Conservation (phyloP, 495 filamentous ascomycete species). For the Penicillium roqueforti region DNA sequence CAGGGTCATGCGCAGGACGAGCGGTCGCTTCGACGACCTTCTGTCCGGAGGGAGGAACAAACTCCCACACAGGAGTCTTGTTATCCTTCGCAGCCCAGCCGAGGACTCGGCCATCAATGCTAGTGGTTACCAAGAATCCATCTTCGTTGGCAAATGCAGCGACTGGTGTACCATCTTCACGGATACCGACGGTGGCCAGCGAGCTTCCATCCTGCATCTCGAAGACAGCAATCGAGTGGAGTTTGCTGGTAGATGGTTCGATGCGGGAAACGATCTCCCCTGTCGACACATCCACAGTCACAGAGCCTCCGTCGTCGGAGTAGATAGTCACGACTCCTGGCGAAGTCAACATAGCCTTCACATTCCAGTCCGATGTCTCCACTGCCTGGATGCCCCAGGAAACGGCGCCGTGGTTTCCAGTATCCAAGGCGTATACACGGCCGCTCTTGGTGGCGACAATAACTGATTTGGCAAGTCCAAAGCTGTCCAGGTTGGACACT, state of each 20-base stretch:
- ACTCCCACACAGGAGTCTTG: slow-evolving; percentile 64
- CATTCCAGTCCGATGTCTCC: slow-evolving; percentile 59
- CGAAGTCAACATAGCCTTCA: slow-evolving; percentile 61
- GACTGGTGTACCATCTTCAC: slow-evolving; percentile 35
- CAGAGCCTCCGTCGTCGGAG: slow-evolving; percentile 52
- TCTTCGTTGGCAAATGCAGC: slow-evolving; percentile 22
- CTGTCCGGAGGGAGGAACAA: slow-evolving; percentile 63
- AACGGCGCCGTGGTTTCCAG: slow-evolving; percentile 68
- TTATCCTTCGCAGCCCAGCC: slow-evolving; percentile 51
- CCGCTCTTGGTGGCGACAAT: slow-evolving; percentile 79
- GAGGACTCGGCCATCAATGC: slow-evolving; percentile 55
- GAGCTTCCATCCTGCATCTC: slow-evolving; percentile 18
- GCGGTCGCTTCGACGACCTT: slow-evolving; percentile 60
- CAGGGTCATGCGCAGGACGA: slow-evolving; percentile 72
- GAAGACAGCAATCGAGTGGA: slow-evolving; percentile 34
- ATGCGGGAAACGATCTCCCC: slow-evolving; percentile 49
- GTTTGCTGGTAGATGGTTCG: slow-evolving; percentile 19
- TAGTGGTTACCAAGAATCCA: slow-evolving; percentile 57
- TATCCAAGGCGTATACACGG: slow-evolving; percentile 72
- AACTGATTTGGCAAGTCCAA: slow-evolving; percentile 80
- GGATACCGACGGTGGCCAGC: slow-evolving; percentile 21
- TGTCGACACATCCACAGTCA: slow-evolving; percentile 53
- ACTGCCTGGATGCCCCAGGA: slow-evolving; percentile 66
- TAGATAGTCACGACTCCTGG: slow-evolving; percentile 57
- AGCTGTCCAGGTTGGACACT: slow-evolving; percentile 65